Conservation (phyloP, 2,329 filamentous ascomycete genomes). For the Alternaria arbusti region DNA sequence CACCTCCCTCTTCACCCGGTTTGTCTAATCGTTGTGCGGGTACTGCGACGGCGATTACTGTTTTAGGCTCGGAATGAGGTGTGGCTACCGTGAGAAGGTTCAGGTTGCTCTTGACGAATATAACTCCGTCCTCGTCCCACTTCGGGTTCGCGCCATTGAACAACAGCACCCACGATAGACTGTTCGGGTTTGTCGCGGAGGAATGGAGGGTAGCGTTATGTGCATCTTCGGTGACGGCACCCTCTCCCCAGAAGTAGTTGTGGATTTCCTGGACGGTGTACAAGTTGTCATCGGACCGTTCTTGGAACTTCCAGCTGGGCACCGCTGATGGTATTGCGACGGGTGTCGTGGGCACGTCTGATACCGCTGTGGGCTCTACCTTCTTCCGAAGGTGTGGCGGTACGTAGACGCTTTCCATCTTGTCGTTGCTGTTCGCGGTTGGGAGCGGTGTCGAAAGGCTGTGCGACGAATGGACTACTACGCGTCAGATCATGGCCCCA, state of each 20-base stretch:
- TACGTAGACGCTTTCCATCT: not conserved
- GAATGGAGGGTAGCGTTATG: not conserved
- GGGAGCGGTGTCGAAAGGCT: not conserved
- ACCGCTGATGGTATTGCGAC: not conserved
- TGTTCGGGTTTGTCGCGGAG: not conserved
- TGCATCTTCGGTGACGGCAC: not conserved
- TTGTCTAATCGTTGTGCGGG: not conserved
- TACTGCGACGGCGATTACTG: not conserved
- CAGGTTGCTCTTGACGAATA: constrained; percentile 1
- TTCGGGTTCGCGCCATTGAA: not conserved
- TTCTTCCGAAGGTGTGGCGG: not conserved
- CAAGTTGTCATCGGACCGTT: not conserved
- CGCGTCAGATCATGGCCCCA: not conserved
- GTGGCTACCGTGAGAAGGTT: not conserved
- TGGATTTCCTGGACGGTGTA: not conserved
- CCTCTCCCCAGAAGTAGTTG: not conserved
- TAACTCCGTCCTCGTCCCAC: not conserved
- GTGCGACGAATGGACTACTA: not conserved
- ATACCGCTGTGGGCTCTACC: too few species aligned
- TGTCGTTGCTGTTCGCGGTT: not conserved
- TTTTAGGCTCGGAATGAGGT: not conserved
- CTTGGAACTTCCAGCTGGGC: not conserved
- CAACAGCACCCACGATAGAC: not conserved
- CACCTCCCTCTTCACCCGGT: not conserved
- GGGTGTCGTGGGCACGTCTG: not conserved